Percentiles rank a stretch among this genome's conserved stretches.
These are phyloP conservation scores for Fusarium continuum DNA, from an alignment of 2,329 filamentous ascomycete genomes.

Conservation along the genomic window DNA sequence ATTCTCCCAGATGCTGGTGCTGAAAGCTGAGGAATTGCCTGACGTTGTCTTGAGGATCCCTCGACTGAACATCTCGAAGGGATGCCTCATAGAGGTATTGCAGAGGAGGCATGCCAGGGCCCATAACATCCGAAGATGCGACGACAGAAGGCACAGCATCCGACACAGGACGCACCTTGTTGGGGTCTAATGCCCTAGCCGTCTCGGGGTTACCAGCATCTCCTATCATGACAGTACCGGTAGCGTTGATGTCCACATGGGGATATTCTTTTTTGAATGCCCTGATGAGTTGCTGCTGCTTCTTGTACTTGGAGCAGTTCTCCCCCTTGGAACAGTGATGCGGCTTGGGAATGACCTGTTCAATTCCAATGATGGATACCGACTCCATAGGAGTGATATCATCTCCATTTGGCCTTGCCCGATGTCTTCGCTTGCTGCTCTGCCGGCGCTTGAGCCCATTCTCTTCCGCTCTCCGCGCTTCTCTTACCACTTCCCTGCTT, in stretches of 20 bases:
- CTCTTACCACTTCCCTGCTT: conserved; percentile 59
- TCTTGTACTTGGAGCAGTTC: conserved; percentile 82
- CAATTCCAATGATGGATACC: conserved; percentile 90
- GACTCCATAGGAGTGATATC: conserved; percentile 85
- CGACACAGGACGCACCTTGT: conserved; percentile 71
- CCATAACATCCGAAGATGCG: conserved; percentile 90
- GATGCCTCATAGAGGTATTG: conserved; percentile 77
- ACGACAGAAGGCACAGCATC: conserved; percentile 83
- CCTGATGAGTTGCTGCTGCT: conserved; percentile 80
- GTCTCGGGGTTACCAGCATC: conserved; percentile 81
- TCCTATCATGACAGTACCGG: conserved; percentile 79
- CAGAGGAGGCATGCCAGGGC: conserved; percentile 72
- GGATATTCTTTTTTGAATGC: conserved; percentile 81
- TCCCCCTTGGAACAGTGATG: conserved; percentile 89
- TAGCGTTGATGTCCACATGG: conserved; percentile 60
- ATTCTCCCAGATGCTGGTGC: conserved; percentile 57
- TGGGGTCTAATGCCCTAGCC: conserved; percentile 64
- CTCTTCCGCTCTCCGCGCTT: conserved; percentile 53
- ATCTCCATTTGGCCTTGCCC: conserved; percentile 56
- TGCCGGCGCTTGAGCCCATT: conserved; percentile 49
- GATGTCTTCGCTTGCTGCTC: conserved; percentile 53
- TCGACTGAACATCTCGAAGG: conserved; percentile 73
- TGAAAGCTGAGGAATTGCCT: conserved; percentile 92
- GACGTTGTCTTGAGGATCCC: conserved; percentile 92
- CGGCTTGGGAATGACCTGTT: conserved; percentile 85